Evolutionary conservation across 2,329 filamentous ascomycete species (phyloP).

Genomic region (Colletotrichum sp.): DNA sequence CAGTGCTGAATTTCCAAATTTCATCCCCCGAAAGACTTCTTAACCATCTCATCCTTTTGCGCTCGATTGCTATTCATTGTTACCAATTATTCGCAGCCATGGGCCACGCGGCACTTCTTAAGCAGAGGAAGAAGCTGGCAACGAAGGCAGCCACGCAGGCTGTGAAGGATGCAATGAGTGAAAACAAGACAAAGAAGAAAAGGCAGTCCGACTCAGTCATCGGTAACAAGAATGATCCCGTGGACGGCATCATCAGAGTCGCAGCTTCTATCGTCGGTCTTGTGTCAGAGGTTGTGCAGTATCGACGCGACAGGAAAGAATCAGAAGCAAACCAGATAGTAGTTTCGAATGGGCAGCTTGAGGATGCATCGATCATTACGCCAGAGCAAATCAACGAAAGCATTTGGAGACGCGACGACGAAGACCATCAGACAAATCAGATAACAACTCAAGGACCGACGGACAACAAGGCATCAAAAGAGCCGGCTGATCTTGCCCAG

Average conservation of each 20-base stretch:
- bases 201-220: neutral
- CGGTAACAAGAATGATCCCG: neutral
- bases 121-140: neutral
- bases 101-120: neutral
- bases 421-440: neutral
- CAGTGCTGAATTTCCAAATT: neutral
- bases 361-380: neutral
- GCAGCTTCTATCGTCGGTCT: slow-evolving; percentile 21
- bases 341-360: neutral
- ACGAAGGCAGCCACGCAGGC: neutral
- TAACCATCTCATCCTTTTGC: neutral
- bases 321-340: neutral
- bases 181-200: neutral
- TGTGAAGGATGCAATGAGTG: neutral
- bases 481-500: neutral
- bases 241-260: slow-evolving; percentile 17
- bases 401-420: neutral
- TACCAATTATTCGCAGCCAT: neutral
- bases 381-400: neutral
- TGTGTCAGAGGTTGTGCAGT: slow-evolving; percentile 20
- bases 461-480: neutral
- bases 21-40: neutral
- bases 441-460: neutral
- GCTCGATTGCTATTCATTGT: neutral
- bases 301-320: slow-evolving; percentile 22